Base-by-base conservation (phyloP, 2,329 filamentous ascomycete genomes). In the Paraphaeosphaeria sporulosa region DNA sequence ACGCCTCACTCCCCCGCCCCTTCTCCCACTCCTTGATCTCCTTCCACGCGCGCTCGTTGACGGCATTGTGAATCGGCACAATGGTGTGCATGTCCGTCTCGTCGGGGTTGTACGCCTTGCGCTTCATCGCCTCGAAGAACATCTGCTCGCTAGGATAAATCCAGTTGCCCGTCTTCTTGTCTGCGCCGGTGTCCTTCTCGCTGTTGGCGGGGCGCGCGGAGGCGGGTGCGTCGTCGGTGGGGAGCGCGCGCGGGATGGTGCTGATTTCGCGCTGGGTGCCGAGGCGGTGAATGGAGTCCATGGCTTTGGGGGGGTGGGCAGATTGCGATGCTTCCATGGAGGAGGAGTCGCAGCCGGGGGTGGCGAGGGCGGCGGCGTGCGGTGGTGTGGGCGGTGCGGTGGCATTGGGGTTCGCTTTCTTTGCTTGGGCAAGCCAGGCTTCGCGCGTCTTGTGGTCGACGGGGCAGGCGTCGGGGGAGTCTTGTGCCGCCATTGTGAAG, bases 91-190 rank as follows among this genome's bases (percentile, higher is more conserved):
- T 97, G 79, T 97, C 93, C 6, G 85, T 82, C 0, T 86, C 87
- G 15, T 84, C 82, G 32, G 86, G 89, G 62, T 89, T 87, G 81
- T 93, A 90, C 46, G 90, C 90, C 79, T 99, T 99, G 75, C 94
- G 90, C 82, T 90, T 88, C 88, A 99, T 94, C 47, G 95, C 95
- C 50, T 96, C 92, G 81, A 98, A 98, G 84, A 99, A 99, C 89
- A 97, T 96, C 74, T 92, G 90, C 78, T 98, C 94, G 0, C 91
- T 95, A 0, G 95, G 95, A 79, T 99, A 99, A 62, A 99, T 90
- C 95, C 95, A 99, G 77, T 97, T 97, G 0, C 94, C 94, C 0
- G 87, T 87, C 40, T 81, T 76, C 53, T 84, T 81, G 70, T 92
- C 89, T 23, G 88, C 84, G 63, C 91, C 74, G 0, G 74, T 76